Evolutionary conservation across 768 basidiomycete species (phyloP), one percentile per base, ranked within the genome.

Genomic region (Russula emetica): DNA sequence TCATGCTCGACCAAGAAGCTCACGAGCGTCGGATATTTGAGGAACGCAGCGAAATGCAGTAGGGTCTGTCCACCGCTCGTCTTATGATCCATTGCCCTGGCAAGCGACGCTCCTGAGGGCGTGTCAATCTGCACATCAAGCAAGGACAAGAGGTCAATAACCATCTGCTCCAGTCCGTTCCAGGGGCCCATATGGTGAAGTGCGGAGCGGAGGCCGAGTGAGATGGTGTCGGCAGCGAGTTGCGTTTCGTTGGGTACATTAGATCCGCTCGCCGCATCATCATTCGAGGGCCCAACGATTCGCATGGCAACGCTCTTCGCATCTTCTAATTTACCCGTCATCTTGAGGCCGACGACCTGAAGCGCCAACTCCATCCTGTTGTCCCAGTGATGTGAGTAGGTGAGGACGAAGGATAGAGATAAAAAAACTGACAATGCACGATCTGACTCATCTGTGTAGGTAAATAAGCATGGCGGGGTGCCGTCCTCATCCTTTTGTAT

Each of bases 261-360:
- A 5, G 63, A 55, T 20, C 58, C 61, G 8, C 62, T 64, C 18
- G 79, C 75, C 3, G 81, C 75, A 57, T 76, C 76, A 58, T 87
- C 84, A 34, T 82, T 84, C n/a, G 85, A 78, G 60, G 80, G 87
- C 44, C 90, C 88, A 34, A 97, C 91, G 67, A 97, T 97, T 34
- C 94, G 83, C 83, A 94, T 86, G 16, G 94, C 94, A 42, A 97
- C 90, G 62, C 93, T 90, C 74, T 91, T 88, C 2, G 94, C 94
- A 59, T 94, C 92, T 69, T 95, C 93, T 32, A 96, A 86, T 71
- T 94, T 90, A 54, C 94, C 94, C 0, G 94, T 96, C 92, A 97
- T 95, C 78, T 96, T 94, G 67, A 97, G 78, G 0, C 95, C 95
- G 20, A 98, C 94, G 16, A 96, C 93, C 71, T 96, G 94, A 4